Percentiles rank a stretch among this genome's conserved stretches.
Evolutionary conservation across 2,329 filamentous ascomycete species (phyloP).

Genomic region (Apiospora pterosperma): DNA sequence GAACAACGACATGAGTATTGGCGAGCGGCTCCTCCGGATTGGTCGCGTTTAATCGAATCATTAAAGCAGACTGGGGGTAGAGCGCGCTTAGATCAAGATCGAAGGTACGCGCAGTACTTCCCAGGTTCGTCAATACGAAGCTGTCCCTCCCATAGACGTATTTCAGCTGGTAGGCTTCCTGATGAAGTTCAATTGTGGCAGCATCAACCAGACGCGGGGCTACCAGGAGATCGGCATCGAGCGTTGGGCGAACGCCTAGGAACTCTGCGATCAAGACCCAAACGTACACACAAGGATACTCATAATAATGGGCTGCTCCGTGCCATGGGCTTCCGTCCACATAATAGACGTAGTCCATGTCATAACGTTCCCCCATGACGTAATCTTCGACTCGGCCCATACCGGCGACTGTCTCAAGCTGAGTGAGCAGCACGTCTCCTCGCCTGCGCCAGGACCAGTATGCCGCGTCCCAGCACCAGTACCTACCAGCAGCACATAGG

Average conservation of each 20-base stretch:
- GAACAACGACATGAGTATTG: background rate
- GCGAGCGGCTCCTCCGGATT: background rate
- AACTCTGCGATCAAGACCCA: slow-evolving; percentile 10
- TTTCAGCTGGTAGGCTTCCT: slow-evolving; percentile 7
- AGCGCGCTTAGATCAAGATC: slow-evolving; percentile 6
- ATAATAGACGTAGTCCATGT: slow-evolving; percentile 14
- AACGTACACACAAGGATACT: slow-evolving; percentile 11
- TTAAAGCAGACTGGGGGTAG: background rate
- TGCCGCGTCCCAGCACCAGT: slow-evolving; percentile 14
- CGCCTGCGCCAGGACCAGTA: slow-evolving; percentile 10
- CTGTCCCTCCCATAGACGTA: background rate
- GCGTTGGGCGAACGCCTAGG: slow-evolving; percentile 7
- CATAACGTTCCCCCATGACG: slow-evolving; percentile 13
- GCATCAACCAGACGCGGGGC: background rate
- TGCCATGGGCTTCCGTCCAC: slow-evolving; percentile 11
- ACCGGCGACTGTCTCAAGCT: slow-evolving; percentile 8
- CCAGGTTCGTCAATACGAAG: slow-evolving; percentile 9
- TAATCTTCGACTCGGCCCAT: slow-evolving; percentile 10
- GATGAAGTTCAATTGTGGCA: slow-evolving; percentile 4
- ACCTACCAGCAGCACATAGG: slow-evolving; percentile 12
- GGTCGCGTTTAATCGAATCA: background rate
- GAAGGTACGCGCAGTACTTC: background rate
- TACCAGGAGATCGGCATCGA: slow-evolving; percentile 4
- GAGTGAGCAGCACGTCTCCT: slow-evolving; percentile 6
- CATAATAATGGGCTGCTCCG: slow-evolving; percentile 12